Evolutionary conservation across 306 rosid genomes (phyloP).

Genomic region (Cicer chorassanicum): DNA sequence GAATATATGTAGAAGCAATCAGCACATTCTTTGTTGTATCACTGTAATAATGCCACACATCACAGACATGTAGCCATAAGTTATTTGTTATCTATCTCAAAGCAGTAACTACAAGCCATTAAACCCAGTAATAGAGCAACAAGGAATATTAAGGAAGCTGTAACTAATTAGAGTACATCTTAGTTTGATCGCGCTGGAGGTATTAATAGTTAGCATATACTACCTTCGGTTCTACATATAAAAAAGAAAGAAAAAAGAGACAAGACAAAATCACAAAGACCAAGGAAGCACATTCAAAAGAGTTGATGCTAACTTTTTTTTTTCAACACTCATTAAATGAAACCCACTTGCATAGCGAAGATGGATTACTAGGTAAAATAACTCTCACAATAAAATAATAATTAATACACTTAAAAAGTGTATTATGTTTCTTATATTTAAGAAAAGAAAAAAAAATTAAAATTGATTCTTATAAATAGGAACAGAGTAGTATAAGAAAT

Average conservation of each 20-base stretch:
- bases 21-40: conserved; percentile 79
- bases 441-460: background rate
- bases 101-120: conserved; percentile 30
- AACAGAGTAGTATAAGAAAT: background rate
- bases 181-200: background rate
- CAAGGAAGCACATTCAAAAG: background rate
- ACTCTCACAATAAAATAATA: background rate
- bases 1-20: conserved; percentile 71
- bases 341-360: background rate
- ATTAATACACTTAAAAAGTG: background rate
- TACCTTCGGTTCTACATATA: background rate
- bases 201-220: conserved; percentile 4
- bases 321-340: background rate
- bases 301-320: background rate
- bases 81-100: background rate
- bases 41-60: conserved; percentile 56
- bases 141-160: conserved; percentile 7
- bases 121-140: conserved; percentile 25
- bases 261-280: background rate
- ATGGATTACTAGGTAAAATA: background rate
- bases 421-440: background rate
- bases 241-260: background rate
- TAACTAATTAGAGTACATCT: conserved; percentile 14
- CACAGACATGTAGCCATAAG: conserved; percentile 30
- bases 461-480: background rate